Evolutionary conservation across 768 basidiomycete genomes (phyloP), one percentile per base, ranked within the genome.

Genomic region (Ramaria rubella): DNA sequence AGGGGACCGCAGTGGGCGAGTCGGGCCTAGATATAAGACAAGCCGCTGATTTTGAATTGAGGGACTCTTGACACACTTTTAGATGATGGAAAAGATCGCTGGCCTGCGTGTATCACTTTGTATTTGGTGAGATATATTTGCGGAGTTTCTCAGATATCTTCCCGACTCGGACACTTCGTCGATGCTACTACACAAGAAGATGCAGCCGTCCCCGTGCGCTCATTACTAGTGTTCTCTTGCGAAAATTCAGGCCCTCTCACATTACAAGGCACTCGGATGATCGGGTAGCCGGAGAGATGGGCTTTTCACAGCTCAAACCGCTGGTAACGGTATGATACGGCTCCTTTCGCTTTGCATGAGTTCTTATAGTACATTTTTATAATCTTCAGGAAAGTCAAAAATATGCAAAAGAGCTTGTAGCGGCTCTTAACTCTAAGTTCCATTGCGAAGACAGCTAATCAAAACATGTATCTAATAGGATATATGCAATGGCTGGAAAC

Each of bases 31-130:
- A 82, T 61, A 86, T 82, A 15, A 74, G 81, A 36, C 61, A 69
- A 8, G 86, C 83, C 12, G 80, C 81, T 7, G 92, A 94, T 68
- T 94, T 94, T 62, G 92, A 94, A 70, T 76, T 94, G 21, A 78
- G 83, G 9, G 91, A 94, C 67, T 88, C 85, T 59, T 91, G 89
- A 88, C 90, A 90, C 63, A 56, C 68, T 74, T 17, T 64, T 92
- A 27, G n/a, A n/a, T n/a, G 76, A 73, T 38, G 83, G 83, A 1
- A 73, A 82, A 59, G 80, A 86, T 1, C 61, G 65, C 12, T 87
- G 91, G 83, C 92, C 91, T 0, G 75, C 94, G 4, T 82, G 82
- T 59, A 70, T 92, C 24, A 91, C 90, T 1, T 66, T 94, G 52
- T 91, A 93, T 59, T 61, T 91, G 24, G 90, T 92, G 60, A 12